Conservation (phyloP, 2,329 filamentous ascomycete genomes). For the Cladosporium halotolerans region DNA sequence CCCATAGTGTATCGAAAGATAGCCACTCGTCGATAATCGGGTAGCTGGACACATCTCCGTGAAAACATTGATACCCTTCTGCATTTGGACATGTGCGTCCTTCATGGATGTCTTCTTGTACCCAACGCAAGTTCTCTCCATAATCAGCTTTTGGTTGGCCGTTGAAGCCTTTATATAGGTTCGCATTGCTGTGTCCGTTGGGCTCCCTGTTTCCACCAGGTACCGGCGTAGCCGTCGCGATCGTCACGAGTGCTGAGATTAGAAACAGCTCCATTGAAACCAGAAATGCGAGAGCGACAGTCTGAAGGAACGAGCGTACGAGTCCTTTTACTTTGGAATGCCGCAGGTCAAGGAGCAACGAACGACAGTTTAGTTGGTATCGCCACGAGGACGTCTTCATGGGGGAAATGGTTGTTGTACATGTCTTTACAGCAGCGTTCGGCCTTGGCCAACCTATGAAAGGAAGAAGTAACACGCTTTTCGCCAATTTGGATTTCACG, state of each 20-base stretch:
- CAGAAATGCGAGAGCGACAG: too few species aligned
- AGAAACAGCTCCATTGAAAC: not conserved
- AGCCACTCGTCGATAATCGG: conserved; percentile 14
- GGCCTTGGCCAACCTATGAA: too few species aligned
- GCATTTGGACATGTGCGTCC: not conserved
- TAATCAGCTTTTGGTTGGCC: not conserved
- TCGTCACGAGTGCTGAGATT: not conserved
- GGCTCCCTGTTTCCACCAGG: not conserved
- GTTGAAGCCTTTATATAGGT: not conserved
- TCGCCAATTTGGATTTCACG: too few species aligned
- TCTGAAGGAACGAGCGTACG: too few species aligned
- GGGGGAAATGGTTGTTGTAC: too few species aligned
- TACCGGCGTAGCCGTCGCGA: not conserved
- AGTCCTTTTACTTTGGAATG: too few species aligned
- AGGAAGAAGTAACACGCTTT: too few species aligned
- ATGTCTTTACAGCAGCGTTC: too few species aligned
- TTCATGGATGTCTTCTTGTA: not conserved
- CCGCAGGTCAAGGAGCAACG: too few species aligned
- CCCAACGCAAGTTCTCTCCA: not conserved
- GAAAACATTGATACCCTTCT: conserved; percentile 15
- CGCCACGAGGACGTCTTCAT: too few species aligned
- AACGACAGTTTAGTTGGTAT: too few species aligned
- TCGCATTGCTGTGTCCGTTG: not conserved
- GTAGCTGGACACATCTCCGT: conserved; percentile 3
- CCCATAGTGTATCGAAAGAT: conserved; percentile 16